These are phyloP conservation scores for Pythium myriotylum DNA, from an alignment of 352 stramenopile genomes.

Conservation along the genomic window DNA sequence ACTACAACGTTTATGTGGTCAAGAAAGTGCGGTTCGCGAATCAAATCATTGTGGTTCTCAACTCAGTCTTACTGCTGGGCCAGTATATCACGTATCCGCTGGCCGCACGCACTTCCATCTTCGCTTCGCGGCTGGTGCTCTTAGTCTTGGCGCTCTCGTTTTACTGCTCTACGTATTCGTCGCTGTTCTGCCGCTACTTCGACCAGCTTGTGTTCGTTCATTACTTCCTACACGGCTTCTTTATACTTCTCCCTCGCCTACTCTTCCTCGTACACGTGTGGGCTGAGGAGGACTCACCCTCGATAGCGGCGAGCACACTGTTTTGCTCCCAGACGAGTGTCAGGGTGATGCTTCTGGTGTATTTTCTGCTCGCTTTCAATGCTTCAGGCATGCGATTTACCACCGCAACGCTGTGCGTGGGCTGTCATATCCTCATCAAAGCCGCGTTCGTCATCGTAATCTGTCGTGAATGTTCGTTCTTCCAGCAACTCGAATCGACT, in stretches of 20 bases:
- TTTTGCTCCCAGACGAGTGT: constrained; percentile 67
- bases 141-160: constrained; percentile 47
- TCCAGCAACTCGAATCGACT: constrained; percentile 54
- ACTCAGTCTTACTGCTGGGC: constrained; percentile 46
- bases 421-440: constrained; percentile 51
- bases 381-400: constrained; percentile 75
- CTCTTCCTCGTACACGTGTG: constrained; percentile 40
- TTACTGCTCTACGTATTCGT: constrained; percentile 41
- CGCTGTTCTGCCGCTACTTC: constrained; percentile 52
- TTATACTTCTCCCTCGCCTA: constrained; percentile 51
- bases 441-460: constrained; percentile 52
- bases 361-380: constrained; percentile 61
- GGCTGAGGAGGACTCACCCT: constrained; percentile 27
- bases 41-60: constrained; percentile 50
- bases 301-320: constrained; percentile 30
- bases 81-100: constrained; percentile 47
- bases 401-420: constrained; percentile 47
- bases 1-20: constrained; percentile 76
- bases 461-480: constrained; percentile 48
- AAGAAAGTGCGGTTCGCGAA: constrained; percentile 62
- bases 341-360: constrained; percentile 53
- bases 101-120: constrained; percentile 33
- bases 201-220: constrained; percentile 50
- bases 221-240: constrained; percentile 54
- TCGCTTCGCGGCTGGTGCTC: constrained; percentile 43